phyloP scores from a whole-genome alignment of 2,329 filamentous ascomycete species.

The Fusarium chuoi region DNA sequence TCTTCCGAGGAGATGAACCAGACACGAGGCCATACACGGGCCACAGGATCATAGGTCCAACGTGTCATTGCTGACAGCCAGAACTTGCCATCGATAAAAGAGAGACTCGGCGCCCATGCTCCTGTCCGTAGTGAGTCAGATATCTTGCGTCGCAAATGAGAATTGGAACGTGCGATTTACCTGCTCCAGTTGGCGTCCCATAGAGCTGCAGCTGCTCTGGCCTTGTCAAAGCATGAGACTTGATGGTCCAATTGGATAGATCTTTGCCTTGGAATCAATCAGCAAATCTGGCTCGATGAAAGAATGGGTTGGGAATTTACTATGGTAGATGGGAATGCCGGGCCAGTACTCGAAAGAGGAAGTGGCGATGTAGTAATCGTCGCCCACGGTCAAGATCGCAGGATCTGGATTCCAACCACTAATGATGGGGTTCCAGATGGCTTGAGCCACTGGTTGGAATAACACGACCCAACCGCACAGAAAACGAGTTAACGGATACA shows the following conservation, averaged over 20 bases:
- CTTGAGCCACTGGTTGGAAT: neutral
- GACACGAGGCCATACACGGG: neutral
- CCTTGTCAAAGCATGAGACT: neutral
- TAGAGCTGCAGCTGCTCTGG: neutral
- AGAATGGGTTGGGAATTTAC: neutral
- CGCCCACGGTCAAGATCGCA: neutral
- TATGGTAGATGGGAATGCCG: neutral
- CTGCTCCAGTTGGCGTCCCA: neutral
- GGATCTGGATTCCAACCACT: neutral
- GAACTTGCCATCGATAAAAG: neutral
- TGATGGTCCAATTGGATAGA: neutral
- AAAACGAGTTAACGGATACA: neutral
- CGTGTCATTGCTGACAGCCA: neutral
- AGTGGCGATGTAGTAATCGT: neutral
- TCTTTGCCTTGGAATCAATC: neutral
- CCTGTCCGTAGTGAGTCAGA: neutral
- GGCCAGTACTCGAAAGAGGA: neutral
- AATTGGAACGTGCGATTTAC: neutral
- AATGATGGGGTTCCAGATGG: neutral
- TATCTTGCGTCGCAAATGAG: accelerated
- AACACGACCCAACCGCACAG: neutral
- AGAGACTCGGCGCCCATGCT: neutral
- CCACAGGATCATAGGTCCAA: neutral
- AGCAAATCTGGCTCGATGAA: neutral
- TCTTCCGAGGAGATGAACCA: neutral